Evolutionary conservation across 352 stramenopile species (phyloP).

Genomic region (Globisporangium solare): DNA sequence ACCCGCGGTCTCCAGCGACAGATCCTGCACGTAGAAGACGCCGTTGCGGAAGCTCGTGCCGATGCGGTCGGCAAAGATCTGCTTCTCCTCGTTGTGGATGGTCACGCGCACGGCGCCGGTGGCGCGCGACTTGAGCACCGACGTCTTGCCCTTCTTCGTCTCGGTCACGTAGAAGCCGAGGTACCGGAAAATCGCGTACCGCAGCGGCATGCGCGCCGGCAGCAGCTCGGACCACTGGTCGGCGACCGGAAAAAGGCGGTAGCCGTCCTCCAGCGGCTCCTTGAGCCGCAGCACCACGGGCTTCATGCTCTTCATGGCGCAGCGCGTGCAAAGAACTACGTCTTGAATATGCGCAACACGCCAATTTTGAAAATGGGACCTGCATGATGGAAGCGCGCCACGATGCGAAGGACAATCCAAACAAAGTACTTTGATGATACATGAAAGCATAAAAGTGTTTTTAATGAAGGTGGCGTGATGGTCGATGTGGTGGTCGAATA

Average conservation of each 20-base stretch:
- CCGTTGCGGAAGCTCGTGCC: slow-evolving; percentile 58
- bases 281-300: slow-evolving; percentile 45
- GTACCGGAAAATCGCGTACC: slow-evolving; percentile 74
- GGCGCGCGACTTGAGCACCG: slow-evolving; percentile 47
- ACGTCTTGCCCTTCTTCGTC: slow-evolving; percentile 61
- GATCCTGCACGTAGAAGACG: slow-evolving; percentile 80
- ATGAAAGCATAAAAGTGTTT: too few species aligned
- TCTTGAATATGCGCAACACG: background rate
- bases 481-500: background rate
- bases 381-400: too few species aligned
- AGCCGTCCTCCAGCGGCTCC: slow-evolving; percentile 42
- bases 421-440: too few species aligned
- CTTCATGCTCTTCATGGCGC: slow-evolving; percentile 69
- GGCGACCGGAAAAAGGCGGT: slow-evolving; percentile 53
- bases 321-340: too few species aligned
- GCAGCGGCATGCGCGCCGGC: slow-evolving; percentile 55
- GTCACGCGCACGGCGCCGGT: slow-evolving; percentile 55
- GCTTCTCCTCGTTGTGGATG: slow-evolving; percentile 76
- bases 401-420: too few species aligned
- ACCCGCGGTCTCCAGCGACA: slow-evolving; percentile 50
- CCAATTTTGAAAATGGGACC: background rate
- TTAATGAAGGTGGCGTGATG: background rate
- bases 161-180: slow-evolving; percentile 71
- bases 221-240: slow-evolving; percentile 76
- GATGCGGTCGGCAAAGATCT: slow-evolving; percentile 63